Base-by-base conservation (phyloP, 768 basidiomycete species). In the Cystobasidium tubakii region DNA sequence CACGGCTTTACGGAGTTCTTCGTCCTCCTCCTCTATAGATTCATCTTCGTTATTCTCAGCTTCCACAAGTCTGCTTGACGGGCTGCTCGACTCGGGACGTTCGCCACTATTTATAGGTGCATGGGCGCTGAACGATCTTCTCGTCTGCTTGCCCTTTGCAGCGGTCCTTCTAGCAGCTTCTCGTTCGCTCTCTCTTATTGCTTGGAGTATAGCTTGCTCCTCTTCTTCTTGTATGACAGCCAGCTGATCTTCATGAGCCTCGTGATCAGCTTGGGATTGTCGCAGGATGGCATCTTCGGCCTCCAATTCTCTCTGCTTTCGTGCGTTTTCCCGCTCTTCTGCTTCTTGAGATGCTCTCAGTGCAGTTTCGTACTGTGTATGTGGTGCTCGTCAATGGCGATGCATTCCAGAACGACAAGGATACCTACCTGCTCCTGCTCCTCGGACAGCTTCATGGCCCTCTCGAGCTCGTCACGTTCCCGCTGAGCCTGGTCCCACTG, bases 401-500 rank as follows among this genome's bases (percentile, higher is more conserved):
- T 13, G 33, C 21, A 10, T n/a, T 54, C 6, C 53, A 29, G 25
- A 27, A 31, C 15, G 21, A 15, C 4, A 12, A 60, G 12, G 29
- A 31, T 29, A 25, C 21, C 13, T 23, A 67, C 66, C 66, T 67
- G 42, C 12, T 36, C 43, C 46, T 67, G 66, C 29, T 67, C 66
- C 29, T 67, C 46, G 17, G 66, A 67, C 17, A 50, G 27, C 17
- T 54, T 42, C 19, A 67, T 19, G 13, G 66, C 66, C 31, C 66
- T 12, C 21, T 67, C 66, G 19, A 67, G 50, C 66, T 46, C 43
- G 34, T 67, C 66, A 13, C 66, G n/a, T 15, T 67, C 66, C 23
- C 29, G 27, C 29, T 46, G 42, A 34, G 66, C 66, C 25, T 67
- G 42, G 50, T 67, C 46, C 66, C 42, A 54, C 25, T 53, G 66